Conservation (phyloP, 2,329 filamentous ascomycete genomes). For the Plectosphaerella plurivora region DNA sequence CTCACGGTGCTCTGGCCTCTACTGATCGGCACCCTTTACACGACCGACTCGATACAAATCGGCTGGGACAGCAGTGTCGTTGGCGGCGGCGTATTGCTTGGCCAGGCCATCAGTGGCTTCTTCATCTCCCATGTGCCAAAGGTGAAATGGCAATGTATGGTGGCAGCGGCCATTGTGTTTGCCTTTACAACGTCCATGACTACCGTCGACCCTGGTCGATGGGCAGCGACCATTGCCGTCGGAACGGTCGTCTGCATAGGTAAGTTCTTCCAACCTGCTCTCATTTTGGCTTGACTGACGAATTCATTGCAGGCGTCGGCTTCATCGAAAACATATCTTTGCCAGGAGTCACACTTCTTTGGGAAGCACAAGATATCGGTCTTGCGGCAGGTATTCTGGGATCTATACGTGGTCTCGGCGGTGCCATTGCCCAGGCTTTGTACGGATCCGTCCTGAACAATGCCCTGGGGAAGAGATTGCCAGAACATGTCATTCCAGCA, state of each 20-base stretch:
- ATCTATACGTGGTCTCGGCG: conserved; percentile 37
- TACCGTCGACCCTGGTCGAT: conserved; percentile 19
- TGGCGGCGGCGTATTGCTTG: conserved; percentile 34
- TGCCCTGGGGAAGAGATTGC: conserved; percentile 26
- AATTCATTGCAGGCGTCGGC: conserved; percentile 20
- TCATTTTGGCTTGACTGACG: conserved; percentile 1
- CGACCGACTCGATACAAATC: conserved; percentile 27
- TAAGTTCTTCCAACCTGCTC: conserved; percentile 1
- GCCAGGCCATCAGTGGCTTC: conserved; percentile 30
- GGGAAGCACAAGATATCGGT: conserved; percentile 41
- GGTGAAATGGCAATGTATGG: conserved; percentile 28
- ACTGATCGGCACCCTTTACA: conserved; percentile 35
- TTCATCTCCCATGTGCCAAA: conserved; percentile 29
- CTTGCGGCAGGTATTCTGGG: conserved; percentile 38
- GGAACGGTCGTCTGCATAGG: conserved; percentile 22
- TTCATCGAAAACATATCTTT: conserved; percentile 35
- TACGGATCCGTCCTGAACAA: conserved; percentile 31
- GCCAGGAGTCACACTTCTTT: conserved; percentile 38
- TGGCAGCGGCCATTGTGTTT: conserved; percentile 22
- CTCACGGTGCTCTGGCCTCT: conserved; percentile 39
- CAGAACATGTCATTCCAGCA: conserved; percentile 26
- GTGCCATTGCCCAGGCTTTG: conserved; percentile 29
- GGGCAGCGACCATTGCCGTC: conserved; percentile 24
- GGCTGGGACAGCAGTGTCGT: conserved; percentile 36
- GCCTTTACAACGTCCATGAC: conserved; percentile 27